phyloP scores from a whole-genome alignment of 139 green algal species.

The Nannochloris sp. region DNA sequence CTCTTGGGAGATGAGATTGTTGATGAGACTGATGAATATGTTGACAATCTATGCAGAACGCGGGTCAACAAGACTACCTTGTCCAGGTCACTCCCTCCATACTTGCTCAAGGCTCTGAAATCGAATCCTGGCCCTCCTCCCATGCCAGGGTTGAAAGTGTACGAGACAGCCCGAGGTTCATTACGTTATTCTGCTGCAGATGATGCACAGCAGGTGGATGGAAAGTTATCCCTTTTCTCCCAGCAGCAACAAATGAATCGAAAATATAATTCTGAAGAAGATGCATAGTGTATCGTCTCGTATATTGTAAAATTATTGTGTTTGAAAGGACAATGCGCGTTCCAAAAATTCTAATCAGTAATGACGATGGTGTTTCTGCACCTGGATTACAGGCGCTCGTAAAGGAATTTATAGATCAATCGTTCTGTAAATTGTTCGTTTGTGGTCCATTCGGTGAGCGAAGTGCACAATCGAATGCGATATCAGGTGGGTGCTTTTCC shows the following conservation, averaged over 20 bases:
- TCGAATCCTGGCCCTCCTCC: not conserved
- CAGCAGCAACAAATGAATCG: too few species aligned
- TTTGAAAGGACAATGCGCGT: not conserved
- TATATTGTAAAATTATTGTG: not conserved
- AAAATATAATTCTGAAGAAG: too few species aligned
- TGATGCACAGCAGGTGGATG: too few species aligned
- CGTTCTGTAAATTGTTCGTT: conserved; percentile 19
- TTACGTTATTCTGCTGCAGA: not conserved
- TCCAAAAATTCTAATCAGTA: conserved; percentile 42
- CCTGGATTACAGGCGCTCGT: conserved; percentile 46
- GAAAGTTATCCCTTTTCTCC: too few species aligned
- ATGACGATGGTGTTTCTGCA: conserved; percentile 67
- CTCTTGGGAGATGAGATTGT: conserved; percentile 44
- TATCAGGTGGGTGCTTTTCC: conserved; percentile 29
- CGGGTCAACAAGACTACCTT: conserved; percentile 36
- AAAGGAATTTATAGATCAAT: conserved; percentile 15
- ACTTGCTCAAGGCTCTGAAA: conserved; percentile 26
- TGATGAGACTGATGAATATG: conserved; percentile 53
- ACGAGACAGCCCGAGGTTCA: not conserved
- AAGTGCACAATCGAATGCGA: conserved; percentile 47
- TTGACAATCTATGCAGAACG: conserved; percentile 65
- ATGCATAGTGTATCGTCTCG: too few species aligned
- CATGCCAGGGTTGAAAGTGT: not conserved
- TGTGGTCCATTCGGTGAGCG: conserved; percentile 46
- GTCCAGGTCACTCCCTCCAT: conserved; percentile 30